phyloP scores from a whole-genome alignment of 2,329 filamentous ascomycete genomes.

The Alternaria arbusti region DNA sequence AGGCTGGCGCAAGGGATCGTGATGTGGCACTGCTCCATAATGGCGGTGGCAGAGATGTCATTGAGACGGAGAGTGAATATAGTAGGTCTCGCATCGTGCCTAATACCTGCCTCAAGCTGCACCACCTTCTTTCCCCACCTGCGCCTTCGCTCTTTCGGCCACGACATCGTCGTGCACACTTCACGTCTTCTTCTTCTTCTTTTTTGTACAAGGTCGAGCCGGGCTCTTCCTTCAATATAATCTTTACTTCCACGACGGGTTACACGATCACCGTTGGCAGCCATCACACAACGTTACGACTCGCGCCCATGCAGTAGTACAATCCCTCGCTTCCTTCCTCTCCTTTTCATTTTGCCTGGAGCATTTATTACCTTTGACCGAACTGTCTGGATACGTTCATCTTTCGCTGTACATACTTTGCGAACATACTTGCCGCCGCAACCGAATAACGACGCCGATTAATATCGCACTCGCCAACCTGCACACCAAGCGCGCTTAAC shows the following conservation, averaged over 20 bases:
- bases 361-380: conserved; percentile 24
- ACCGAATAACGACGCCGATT: not conserved
- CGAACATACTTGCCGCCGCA: conserved; percentile 20
- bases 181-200: conserved; percentile 13
- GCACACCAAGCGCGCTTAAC: not conserved
- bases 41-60: conserved; percentile 28
- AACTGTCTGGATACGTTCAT: conserved; percentile 44
- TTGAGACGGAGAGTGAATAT: conserved; percentile 42
- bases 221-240: conserved; percentile 38
- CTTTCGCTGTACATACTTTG: conserved; percentile 23
- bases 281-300: conserved; percentile 25
- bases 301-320: conserved; percentile 42
- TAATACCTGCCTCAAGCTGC: conserved; percentile 29
- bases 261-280: conserved; percentile 23
- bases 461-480: conserved; percentile 8
- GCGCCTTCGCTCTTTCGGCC: conserved; percentile 22
- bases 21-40: conserved; percentile 34
- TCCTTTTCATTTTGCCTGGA: conserved; percentile 29
- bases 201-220: conserved; percentile 35
- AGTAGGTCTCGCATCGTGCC: conserved; percentile 39
- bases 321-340: conserved; percentile 22
- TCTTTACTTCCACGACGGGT: conserved; percentile 15
- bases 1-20: conserved; percentile 43
- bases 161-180: conserved; percentile 29
- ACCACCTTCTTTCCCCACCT: conserved; percentile 20